Conservation (phyloP, 164 flowering plant genomes). For the Warburgia ugandensis region DNA sequence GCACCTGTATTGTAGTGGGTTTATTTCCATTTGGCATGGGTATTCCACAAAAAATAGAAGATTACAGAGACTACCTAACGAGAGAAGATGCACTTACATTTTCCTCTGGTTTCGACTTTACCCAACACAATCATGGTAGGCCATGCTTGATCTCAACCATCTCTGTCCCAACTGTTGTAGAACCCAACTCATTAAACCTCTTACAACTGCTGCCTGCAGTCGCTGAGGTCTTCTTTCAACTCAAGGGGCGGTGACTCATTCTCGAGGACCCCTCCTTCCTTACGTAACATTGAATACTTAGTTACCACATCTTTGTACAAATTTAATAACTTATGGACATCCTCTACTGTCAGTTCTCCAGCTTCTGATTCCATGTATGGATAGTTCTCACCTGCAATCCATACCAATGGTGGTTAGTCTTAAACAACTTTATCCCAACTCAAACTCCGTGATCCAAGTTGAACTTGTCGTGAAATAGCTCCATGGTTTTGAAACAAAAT, state of each 20-base stretch:
- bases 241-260: conserved; percentile 3
- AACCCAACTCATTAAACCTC: too few relatives aligned
- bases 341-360: conserved; percentile 31
- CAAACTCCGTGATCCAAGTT: background rate
- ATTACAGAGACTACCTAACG: background rate
- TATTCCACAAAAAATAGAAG: background rate
- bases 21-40: background rate
- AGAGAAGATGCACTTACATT: conserved; percentile 5
- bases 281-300: conserved; percentile 27
- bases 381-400: conserved; percentile 9
- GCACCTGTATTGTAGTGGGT: too few relatives aligned
- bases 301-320: conserved; percentile 44
- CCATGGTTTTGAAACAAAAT: background rate
- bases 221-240: conserved; percentile 5
- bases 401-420: background rate
- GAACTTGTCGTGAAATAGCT: background rate
- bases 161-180: too few relatives aligned
- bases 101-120: background rate
- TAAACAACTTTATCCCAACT: background rate
- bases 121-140: background rate
- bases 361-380: conserved; percentile 42
- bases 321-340: conserved; percentile 31
- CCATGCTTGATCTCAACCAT: background rate
- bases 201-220: background rate
- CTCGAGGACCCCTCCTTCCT: conserved; percentile 6